Base-by-base conservation (phyloP, 2,329 filamentous ascomycete genomes). In the Fusarium gaditjirri region DNA sequence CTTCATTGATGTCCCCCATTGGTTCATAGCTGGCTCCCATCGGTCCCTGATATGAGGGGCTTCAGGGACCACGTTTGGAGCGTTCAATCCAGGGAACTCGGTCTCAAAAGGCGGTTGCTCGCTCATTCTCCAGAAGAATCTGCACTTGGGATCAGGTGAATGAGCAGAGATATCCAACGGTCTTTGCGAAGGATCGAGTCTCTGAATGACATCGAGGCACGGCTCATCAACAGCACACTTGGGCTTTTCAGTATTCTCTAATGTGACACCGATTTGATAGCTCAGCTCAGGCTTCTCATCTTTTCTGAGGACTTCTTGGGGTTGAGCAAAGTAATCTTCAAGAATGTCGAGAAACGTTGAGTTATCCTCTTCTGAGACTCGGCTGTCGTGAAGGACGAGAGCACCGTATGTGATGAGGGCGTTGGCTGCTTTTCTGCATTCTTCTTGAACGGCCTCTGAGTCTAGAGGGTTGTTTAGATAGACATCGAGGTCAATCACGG, bases 301-400 rank as follows among this genome's bases (percentile, higher is more conserved):
- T 39, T 76, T 77, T 53, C 78, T 79, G 39, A 90, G 83, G 5
- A 76, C 78, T 13, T 78, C 83, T 23, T 81, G 80, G 21, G 88
- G 85, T 79, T 90, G 88, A 38, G 87, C 87, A 76, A 90, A 90
- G 83, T 90, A 90, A 81, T 90, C 87, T 80, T 90, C 88, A n/a
- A 90, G 84, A 41, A 90, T 83, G 78, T 90, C 87, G 62, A 90
- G 85, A 74, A 90, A 90, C 59, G 82, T 80, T 31, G 81, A 81
- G 81, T 90, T 90, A 80, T 89, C 86, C 5, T 80, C 73, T 74
- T 88, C 86, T 23, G 86, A 82, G 17, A 89, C 88, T 69, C 88
- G 87, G 56, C 86, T 86, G 81, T 90, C 88, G 81, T 89, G 88
- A 49, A 90, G 83, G 29, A 90, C 82, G 25, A 90, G 84, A 13